Evolutionary conservation across 768 basidiomycete genomes (phyloP).

Genomic region (Hygrocybe coccinea): DNA sequence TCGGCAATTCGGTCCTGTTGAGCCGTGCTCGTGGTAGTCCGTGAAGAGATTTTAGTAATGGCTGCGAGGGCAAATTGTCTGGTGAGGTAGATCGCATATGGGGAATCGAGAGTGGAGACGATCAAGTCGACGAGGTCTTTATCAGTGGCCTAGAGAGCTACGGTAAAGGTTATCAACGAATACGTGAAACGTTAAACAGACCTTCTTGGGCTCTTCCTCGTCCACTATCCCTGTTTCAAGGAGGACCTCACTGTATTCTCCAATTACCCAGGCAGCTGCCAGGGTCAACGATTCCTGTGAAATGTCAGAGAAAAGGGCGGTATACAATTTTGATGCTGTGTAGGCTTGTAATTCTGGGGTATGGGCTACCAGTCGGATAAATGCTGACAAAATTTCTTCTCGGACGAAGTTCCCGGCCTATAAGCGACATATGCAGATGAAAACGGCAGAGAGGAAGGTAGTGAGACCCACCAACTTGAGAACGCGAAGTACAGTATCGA

Average conservation of each 20-base stretch:
- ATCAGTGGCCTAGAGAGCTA: constrained; percentile 57
- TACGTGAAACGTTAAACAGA: constrained; percentile 28
- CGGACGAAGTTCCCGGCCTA: constrained; percentile 97
- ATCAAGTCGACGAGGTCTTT: constrained; percentile 82
- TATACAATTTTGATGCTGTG: constrained; percentile 86
- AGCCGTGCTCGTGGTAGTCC: constrained; percentile 56
- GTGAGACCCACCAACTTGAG: constrained; percentile 70
- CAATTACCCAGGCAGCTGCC: constrained; percentile 91
- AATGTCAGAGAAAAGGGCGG: constrained; percentile 82
- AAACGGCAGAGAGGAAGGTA: neutral
- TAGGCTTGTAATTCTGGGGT: constrained; percentile 96
- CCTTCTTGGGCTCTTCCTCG: constrained; percentile 64
- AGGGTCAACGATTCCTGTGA: constrained; percentile 96
- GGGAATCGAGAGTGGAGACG: constrained; percentile 83
- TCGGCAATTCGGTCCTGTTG: constrained; percentile 79
- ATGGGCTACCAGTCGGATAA: constrained; percentile 93
- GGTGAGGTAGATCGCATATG: constrained; percentile 86
- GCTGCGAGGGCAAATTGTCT: constrained; percentile 90
- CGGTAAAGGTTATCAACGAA: neutral
- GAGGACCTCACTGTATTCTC: constrained; percentile 91
- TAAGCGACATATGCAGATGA: neutral
- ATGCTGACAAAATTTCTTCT: constrained; percentile 91
- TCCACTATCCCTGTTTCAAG: constrained; percentile 80
- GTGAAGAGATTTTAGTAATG: constrained; percentile 84
- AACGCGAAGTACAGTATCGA: constrained; percentile 91